Conservation (phyloP, 495 filamentous ascomycete genomes). For the Trichoderma asperelloides region DNA sequence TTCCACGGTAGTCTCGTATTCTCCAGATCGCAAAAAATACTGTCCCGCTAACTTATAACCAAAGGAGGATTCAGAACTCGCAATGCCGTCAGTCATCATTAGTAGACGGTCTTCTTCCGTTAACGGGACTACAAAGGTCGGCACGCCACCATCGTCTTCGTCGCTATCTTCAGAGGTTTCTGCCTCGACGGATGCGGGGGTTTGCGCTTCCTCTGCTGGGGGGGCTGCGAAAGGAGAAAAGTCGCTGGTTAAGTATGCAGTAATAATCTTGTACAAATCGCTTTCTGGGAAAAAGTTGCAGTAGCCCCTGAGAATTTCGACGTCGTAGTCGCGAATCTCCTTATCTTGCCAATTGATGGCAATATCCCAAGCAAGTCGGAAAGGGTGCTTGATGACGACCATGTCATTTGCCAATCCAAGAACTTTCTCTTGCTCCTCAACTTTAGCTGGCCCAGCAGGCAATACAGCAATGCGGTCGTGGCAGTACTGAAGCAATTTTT, state of each 20-base stretch:
- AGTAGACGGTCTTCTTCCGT: conserved; percentile 65
- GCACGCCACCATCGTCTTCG: conserved; percentile 40
- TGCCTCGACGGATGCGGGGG: conserved; percentile 17
- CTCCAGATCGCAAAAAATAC: conserved; percentile 76
- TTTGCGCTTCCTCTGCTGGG: conserved; percentile 13
- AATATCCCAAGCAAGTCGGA: conserved; percentile 82
- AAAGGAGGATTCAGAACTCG: conserved; percentile 64
- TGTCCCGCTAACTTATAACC: conserved; percentile 78
- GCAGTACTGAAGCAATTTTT: conserved; percentile 75
- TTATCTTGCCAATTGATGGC: conserved; percentile 83
- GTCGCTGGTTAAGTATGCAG: conserved; percentile 71
- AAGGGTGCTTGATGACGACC: conserved; percentile 93
- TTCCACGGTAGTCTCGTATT: conserved; percentile 77
- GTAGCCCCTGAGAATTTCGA: conserved; percentile 65
- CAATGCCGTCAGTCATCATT: conserved; percentile 76
- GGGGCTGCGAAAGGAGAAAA: conserved; percentile 69
- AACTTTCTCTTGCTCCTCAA: conserved; percentile 57
- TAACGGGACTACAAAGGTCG: conserved; percentile 40
- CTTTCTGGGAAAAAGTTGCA: conserved; percentile 75
- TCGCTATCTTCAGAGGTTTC: conserved; percentile 35
- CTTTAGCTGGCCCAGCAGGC: conserved; percentile 52
- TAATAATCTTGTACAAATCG: conserved; percentile 70
- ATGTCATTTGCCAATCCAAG: conserved; percentile 72
- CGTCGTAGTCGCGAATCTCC: conserved; percentile 61
- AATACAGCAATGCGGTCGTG: conserved; percentile 66